Conservation (phyloP, 2,329 filamentous ascomycete genomes). For the Verticillium albo-atrum region DNA sequence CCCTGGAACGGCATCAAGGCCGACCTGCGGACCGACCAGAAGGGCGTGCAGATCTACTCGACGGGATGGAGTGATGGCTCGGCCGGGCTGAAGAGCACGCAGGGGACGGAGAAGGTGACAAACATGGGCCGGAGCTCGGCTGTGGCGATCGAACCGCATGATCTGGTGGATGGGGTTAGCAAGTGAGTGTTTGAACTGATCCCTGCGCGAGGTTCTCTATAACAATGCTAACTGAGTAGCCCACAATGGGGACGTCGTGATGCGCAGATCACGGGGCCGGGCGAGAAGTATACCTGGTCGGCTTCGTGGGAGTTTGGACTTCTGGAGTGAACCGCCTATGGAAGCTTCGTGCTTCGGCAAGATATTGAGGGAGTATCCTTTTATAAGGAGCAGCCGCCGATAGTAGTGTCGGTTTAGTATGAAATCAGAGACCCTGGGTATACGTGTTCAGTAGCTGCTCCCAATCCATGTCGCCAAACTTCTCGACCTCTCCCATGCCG, state of each 20-base stretch:
- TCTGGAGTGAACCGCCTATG: background rate
- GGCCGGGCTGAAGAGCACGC: conserved; percentile 53
- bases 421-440: conserved; percentile 1
- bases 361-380: too few species aligned
- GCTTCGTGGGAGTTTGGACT: conserved; percentile 39
- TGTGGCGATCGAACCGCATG: conserved; percentile 71
- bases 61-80: conserved; percentile 53
- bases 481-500: conserved; percentile 1
- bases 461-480: conserved; percentile 5
- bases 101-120: conserved; percentile 42
- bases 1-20: conserved; percentile 64
- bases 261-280: conserved; percentile 35
- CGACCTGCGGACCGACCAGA: conserved; percentile 66
- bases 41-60: conserved; percentile 66
- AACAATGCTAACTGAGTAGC: conserved; percentile 17
- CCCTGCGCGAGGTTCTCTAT: too few species aligned
- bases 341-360: too few species aligned
- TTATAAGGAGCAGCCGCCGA: too few species aligned
- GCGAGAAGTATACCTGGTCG: conserved; percentile 35
- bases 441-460: conserved; percentile 6
- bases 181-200: conserved; percentile 42
- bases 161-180: conserved; percentile 76
- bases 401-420: too few species aligned
- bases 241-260: conserved; percentile 38
- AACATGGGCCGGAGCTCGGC: conserved; percentile 60